Base-by-base conservation (phyloP, 2,329 filamentous ascomycete species). In the Ophioceras dolichostomum region DNA sequence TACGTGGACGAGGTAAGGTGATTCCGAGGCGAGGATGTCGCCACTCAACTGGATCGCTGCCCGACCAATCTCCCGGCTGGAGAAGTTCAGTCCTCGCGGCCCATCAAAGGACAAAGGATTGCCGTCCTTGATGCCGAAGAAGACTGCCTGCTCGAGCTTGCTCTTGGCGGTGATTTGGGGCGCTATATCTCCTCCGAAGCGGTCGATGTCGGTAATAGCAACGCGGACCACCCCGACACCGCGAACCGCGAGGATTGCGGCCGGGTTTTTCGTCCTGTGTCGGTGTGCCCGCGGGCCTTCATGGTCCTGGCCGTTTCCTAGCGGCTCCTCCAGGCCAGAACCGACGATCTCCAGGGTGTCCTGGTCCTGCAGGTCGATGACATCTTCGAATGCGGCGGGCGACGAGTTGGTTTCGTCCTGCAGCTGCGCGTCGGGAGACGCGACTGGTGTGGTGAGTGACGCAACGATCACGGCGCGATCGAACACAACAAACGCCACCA, bases 111-210 rank as follows among this genome's bases (percentile, higher is more conserved):
- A 78, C n/a, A 98, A 61, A n/a, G 89, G 83, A 49, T 87, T 96
- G 50, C 84, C 77, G 43, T 79, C 71, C 52, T 83, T 77, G 34
- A 76, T 76, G 2, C 88, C 88, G 53, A 86, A 96, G 59, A 95
- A 96, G 1, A 96, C 83, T 3, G 88, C 88, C 60, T 98, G 88
- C 52, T 95, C 86, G 29, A 98, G 70, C 58, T 91, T 94, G 59
- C 78, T 84, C 59, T 86, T 91, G 6, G 85, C 83, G 1, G 83
- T 88, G 13, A 94, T 73, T 45, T 66, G 60, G 2, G 74, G 76
- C 4, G 73, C 66, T 37, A 61, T 59, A 37, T 72, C 69, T 43
- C 70, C 72, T 10, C 66, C 66, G 48, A 80, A 77, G 41, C 68
- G 72, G 43, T 75, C 68, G 32, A 74, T 60, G 36, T 79, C 72